Evolutionary conservation across 2,329 filamentous ascomycete species (phyloP).

Genomic region (Paecilomyces niveus): DNA sequence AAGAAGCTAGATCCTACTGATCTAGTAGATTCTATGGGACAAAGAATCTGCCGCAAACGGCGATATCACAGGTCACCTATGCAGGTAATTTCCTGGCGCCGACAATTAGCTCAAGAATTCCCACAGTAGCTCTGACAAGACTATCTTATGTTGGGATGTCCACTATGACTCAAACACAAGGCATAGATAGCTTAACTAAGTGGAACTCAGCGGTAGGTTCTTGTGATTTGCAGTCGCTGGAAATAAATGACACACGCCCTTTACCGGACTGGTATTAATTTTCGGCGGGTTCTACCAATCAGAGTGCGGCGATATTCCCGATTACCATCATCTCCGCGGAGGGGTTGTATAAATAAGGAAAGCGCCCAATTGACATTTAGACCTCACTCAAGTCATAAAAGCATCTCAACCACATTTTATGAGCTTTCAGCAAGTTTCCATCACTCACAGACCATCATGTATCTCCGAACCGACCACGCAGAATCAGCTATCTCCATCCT

Average conservation of each 20-base stretch:
- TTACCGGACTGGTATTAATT: not conserved
- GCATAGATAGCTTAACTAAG: not conserved
- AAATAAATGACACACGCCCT: not conserved
- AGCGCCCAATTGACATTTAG: not conserved
- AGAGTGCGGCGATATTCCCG: not conserved
- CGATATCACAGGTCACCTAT: too few relatives aligned
- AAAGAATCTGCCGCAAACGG: too few relatives aligned
- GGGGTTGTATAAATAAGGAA: not conserved
- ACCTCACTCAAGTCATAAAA: not conserved
- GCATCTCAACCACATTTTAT: not conserved
- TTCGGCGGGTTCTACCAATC: not conserved
- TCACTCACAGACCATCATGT: constrained; percentile 38
- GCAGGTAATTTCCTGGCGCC: too few relatives aligned
- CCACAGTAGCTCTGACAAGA: too few relatives aligned
- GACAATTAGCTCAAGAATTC: too few relatives aligned
- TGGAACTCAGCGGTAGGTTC: not conserved
- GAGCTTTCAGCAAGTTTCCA: not conserved
- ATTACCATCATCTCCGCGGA: not conserved
- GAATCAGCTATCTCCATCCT: constrained; percentile 46
- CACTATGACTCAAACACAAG: too few relatives aligned
- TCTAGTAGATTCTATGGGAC: too few relatives aligned
- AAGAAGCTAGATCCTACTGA: too few relatives aligned
- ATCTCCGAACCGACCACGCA: constrained; percentile 49
- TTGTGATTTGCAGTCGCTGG: not conserved
- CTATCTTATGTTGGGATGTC: too few relatives aligned